Conservation (phyloP, 306 rosid species). For the Sechiopsis laciniata region DNA sequence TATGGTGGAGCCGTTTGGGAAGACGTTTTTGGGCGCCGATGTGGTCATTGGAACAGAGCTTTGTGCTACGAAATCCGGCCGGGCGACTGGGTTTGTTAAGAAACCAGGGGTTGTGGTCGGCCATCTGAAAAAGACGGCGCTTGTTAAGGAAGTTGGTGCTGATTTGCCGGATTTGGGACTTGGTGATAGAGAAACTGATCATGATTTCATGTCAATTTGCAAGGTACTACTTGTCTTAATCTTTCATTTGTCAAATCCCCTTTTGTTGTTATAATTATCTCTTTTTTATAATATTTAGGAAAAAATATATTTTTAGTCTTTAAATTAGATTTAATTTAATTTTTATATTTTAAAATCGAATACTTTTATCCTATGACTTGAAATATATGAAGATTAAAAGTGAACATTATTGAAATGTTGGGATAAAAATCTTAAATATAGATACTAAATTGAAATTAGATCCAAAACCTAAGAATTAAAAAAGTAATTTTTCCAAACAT, state of each 20-base stretch:
- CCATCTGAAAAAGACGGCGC: slow-evolving; percentile 52
- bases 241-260: neutral
- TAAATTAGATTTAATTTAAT: no score
- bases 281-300: no score
- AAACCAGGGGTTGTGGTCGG: slow-evolving; percentile 77
- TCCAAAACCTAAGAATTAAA: no score
- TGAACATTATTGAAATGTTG: no score
- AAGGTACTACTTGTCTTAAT: slow-evolving; percentile 37
- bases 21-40: slow-evolving; percentile 61
- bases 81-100: slow-evolving; percentile 69
- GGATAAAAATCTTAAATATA: no score
- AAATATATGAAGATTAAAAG: no score
- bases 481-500: no score
- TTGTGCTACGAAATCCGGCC: slow-evolving; percentile 44
- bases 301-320: no score
- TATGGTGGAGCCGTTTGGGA: slow-evolving; percentile 79
- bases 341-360: no score
- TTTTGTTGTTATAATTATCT: no score
- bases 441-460: no score
- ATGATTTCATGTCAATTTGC: slow-evolving; percentile 93
- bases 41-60: slow-evolving; percentile 76
- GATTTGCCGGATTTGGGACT: slow-evolving; percentile 71
- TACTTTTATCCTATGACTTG: no score
- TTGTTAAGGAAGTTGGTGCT: slow-evolving; percentile 50
- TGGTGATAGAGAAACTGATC: slow-evolving; percentile 72